phyloP scores from a whole-genome alignment of 2,329 filamentous ascomycete species.

The Chaetomiaceae sp. region DNA sequence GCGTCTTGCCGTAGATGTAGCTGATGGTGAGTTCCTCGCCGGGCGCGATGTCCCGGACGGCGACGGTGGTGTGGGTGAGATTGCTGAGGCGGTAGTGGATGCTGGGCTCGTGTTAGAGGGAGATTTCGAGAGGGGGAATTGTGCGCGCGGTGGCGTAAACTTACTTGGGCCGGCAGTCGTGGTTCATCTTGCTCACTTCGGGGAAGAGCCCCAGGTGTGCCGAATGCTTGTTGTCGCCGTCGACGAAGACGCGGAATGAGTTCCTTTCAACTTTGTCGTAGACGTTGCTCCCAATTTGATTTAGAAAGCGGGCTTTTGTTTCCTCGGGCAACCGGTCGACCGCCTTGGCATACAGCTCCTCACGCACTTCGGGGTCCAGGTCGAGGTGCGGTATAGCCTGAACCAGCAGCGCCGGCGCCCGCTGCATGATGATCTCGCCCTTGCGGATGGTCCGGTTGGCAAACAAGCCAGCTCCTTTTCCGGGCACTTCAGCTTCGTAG shows the following conservation, averaged over 20 bases:
- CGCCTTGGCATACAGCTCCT: constrained; percentile 30
- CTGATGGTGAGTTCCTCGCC: constrained; percentile 38
- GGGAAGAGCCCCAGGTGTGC: constrained; percentile 35
- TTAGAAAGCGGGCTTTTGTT: constrained; percentile 27
- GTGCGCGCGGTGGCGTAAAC: constrained; percentile 7
- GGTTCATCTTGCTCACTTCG: constrained; percentile 35
- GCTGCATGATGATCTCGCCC: constrained; percentile 35
- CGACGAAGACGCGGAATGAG: constrained; percentile 34
- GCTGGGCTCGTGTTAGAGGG: constrained; percentile 18
- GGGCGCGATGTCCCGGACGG: constrained; percentile 34
- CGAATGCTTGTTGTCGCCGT: constrained; percentile 23
- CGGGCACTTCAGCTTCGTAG: constrained; percentile 29
- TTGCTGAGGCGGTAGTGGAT: constrained; percentile 34
- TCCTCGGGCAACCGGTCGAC: constrained; percentile 28
- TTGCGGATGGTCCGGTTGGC: constrained; percentile 34
- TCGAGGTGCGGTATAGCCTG: constrained; percentile 23
- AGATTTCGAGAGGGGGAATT: background rate
- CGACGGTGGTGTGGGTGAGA: constrained; percentile 36
- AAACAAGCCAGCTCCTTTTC: constrained; percentile 36
- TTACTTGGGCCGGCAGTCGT: constrained; percentile 41
- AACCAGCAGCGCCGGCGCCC: constrained; percentile 31
- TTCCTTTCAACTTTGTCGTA: constrained; percentile 35
- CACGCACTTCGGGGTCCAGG: constrained; percentile 16
- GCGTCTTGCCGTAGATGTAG: constrained; percentile 33
- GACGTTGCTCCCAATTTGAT: constrained; percentile 32